These are phyloP conservation scores for Heterobasidion irregulare DNA, from an alignment of 1,284 basidiomycete genomes.

Conservation along the genomic window DNA sequence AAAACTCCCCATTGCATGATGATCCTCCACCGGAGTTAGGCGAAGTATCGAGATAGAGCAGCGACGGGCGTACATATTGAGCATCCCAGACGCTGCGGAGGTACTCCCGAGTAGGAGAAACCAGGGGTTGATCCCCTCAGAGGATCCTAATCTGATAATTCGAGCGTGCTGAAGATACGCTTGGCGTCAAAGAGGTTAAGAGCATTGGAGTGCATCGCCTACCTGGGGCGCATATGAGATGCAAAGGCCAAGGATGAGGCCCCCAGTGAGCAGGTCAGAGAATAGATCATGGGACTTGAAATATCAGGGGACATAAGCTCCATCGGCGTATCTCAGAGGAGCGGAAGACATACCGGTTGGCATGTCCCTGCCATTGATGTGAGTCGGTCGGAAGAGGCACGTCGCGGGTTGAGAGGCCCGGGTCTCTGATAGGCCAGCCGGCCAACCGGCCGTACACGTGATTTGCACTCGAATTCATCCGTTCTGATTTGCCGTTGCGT, in stretches of 20 bases:
- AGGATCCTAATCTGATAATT: conserved; percentile 70
- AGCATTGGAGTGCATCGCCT: neutral
- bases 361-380: neutral
- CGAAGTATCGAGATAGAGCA: neutral
- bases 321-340: too few relatives aligned
- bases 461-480: neutral
- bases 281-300: conserved; percentile 59
- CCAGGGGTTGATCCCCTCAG: conserved; percentile 87
- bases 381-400: neutral
- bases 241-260: conserved; percentile 75
- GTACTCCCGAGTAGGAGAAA: conserved; percentile 92
- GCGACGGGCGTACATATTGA: conserved; percentile 60
- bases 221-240: conserved; percentile 89
- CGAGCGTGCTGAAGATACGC: conserved; percentile 46
- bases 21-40: conserved; percentile 24
- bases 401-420: neutral
- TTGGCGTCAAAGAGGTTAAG: neutral
- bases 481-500: neutral
- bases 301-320: neutral
- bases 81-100: conserved; percentile 69
- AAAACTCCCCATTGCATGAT: conserved; percentile 87
- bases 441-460: neutral
- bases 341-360: neutral
- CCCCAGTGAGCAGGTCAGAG: conserved; percentile 63
- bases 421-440: too few relatives aligned